Base-by-base conservation (phyloP, 345 rosid species). In the Eucalyptus curtisii region DNA sequence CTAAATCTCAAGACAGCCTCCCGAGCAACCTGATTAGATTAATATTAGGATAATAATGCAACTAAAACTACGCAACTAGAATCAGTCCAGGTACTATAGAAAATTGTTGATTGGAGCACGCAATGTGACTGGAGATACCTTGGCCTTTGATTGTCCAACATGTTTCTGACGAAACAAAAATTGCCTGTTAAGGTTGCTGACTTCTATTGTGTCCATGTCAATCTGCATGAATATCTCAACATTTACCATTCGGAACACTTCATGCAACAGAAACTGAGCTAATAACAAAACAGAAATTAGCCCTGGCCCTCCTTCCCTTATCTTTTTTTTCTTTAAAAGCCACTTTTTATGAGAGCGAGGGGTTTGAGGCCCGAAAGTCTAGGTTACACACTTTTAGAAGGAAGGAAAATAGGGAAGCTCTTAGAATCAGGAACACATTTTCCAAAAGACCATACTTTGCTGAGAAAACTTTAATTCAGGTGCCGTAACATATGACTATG, bases 121-220 rank as follows among this genome's bases (percentile, higher is more conserved):
- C 27, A 6, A 57, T 22, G 87, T 45, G 81, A 71, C 44, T 19
- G 86, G 86, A 85, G 64, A 87, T 90, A 94, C 99, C 96, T 96
- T 98, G 88, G 99, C 99, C 91, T 98, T 98, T 40, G 99, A 98
- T 92, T 92, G 99, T 85, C 99, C 99, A 85, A 98, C 99, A 95
- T 98, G 99, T 57, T 94, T 95, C 57, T 94, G 93, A 84, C 99
- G 97, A 90, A 98, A 98, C 87, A 98, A 91, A 92, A 98, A 97
- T 86, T 98, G 99, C 89, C 99, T 95, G 91, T 98, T 98, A 88
- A 98, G 95, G 94, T 98, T 98, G 91, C 99, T 98, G 86, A 98
- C 99, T 97, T 98, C 99, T 90, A 98, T 98, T 17, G 99, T 97
- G 87, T 98, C 99, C 99, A 98, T 95, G 92, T 98, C 99, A 90